These are phyloP conservation scores for Lactifluus piperatus DNA, from an alignment of 768 basidiomycete genomes.

Conservation along the genomic window DNA sequence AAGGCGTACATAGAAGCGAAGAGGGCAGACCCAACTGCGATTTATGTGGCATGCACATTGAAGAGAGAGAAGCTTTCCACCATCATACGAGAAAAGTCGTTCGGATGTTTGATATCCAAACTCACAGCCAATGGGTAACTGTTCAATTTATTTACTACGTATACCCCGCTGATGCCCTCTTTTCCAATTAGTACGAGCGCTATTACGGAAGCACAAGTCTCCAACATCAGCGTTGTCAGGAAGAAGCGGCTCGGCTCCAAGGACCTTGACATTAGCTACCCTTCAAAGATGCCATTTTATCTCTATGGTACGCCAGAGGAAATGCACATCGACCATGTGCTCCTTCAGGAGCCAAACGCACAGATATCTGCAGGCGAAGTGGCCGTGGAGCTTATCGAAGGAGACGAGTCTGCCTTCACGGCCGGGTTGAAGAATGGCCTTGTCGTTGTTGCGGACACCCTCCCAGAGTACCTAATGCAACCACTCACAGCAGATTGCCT, in stretches of 20 bases:
- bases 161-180: neutral
- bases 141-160: neutral
- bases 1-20: slow-evolving; percentile 19
- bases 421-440: slow-evolving; percentile 16
- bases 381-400: slow-evolving; percentile 8
- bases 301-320: slow-evolving; percentile 30
- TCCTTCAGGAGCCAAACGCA: slow-evolving; percentile 21
- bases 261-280: slow-evolving; percentile 27
- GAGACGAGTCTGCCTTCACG: neutral
- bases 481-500: slow-evolving; percentile 9
- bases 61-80: slow-evolving; percentile 14
- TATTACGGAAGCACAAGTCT: slow-evolving; percentile 16
- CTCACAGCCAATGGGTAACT: slow-evolving; percentile 12
- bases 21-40: slow-evolving; percentile 14
- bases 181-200: slow-evolving; percentile 7
- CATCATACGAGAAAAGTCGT: slow-evolving; percentile 1
- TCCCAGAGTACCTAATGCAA: slow-evolving; percentile 21
- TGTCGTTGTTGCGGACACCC: slow-evolving; percentile 14
- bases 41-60: slow-evolving; percentile 21
- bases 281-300: slow-evolving; percentile 32
- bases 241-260: slow-evolving; percentile 26
- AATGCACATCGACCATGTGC: slow-evolving; percentile 30
- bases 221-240: slow-evolving; percentile 28
- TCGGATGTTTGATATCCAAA: slow-evolving; percentile 14
- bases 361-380: slow-evolving; percentile 21